These are phyloP conservation scores for Phytophthora pistaciae DNA, from an alignment of 352 stramenopile genomes.

Conservation along the genomic window DNA sequence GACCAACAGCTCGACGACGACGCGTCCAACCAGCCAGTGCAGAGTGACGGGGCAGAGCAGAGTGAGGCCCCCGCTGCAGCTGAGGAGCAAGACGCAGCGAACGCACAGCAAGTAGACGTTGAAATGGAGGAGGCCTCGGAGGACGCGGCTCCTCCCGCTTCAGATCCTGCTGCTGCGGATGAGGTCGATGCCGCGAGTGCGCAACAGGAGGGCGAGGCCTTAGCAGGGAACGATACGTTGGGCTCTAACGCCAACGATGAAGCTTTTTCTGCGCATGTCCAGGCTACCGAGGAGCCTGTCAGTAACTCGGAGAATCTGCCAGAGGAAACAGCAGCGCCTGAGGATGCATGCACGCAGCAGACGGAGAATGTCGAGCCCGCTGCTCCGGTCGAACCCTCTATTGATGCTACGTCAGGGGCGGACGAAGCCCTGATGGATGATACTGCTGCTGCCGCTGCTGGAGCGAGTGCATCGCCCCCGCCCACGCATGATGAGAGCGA, in stretches of 20 bases:
- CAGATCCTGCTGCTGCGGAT: not conserved
- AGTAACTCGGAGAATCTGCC: not conserved
- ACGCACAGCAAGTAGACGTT: slow-evolving; percentile 1
- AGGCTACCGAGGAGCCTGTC: not conserved
- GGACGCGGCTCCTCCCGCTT: not conserved
- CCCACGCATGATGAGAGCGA: slow-evolving; percentile 31
- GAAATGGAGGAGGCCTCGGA: not conserved
- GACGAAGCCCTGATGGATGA: not conserved
- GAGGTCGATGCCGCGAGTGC: not conserved
- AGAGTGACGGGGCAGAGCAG: not conserved
- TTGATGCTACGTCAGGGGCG: not conserved
- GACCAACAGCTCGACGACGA: slow-evolving; percentile 12
- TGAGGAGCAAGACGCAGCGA: slow-evolving; percentile 1
- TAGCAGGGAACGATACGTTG: not conserved
- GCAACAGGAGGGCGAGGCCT: slow-evolving; percentile 1
- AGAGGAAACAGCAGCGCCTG: not conserved
- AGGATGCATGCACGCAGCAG: not conserved
- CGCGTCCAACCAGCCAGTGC: slow-evolving; percentile 9
- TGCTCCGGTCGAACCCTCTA: not conserved
- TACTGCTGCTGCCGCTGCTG: not conserved
- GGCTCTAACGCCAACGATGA: not conserved
- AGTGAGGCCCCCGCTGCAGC: not conserved
- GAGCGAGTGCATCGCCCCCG: not conserved
- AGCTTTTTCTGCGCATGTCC: not conserved
- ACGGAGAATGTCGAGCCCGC: not conserved